Evolutionary conservation across 2,329 filamentous ascomycete species (phyloP).

Genomic region (Calonectria naviculata): DNA sequence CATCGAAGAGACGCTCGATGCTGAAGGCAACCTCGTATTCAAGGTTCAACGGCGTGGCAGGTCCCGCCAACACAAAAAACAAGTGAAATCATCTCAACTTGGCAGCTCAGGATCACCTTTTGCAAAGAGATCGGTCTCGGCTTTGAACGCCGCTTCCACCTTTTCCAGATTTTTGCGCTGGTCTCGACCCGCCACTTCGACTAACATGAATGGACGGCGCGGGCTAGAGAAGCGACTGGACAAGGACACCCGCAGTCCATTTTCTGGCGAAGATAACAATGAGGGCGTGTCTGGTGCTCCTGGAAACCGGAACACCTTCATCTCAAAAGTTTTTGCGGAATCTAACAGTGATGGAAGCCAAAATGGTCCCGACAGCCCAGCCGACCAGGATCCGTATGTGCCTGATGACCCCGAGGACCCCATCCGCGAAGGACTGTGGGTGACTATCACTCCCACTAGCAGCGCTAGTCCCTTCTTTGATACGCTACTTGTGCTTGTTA

Average conservation of each 20-base stretch:
- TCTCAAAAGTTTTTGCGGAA: slow-evolving; percentile 30
- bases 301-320: slow-evolving; percentile 27
- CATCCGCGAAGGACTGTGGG: slow-evolving; percentile 82
- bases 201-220: neutral
- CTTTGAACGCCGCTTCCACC: slow-evolving; percentile 10
- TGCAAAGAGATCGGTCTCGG: slow-evolving; percentile 25
- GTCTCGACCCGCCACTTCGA: neutral
- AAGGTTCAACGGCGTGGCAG: slow-evolving; percentile 63
- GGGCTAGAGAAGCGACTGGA: slow-evolving; percentile 10
- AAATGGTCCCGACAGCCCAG: slow-evolving; percentile 32
- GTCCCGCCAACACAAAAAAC: slow-evolving; percentile 28
- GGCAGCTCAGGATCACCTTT: slow-evolving; percentile 18
- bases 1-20: slow-evolving; percentile 69
- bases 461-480: slow-evolving; percentile 95
- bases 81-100: slow-evolving; percentile 9
- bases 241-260: slow-evolving; percentile 28
- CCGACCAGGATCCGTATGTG: slow-evolving; percentile 32
- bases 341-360: slow-evolving; percentile 39
- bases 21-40: slow-evolving; percentile 67
- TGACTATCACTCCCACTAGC: slow-evolving; percentile 93
- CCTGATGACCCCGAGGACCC: slow-evolving; percentile 40
- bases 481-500: slow-evolving; percentile 93
- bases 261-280: slow-evolving; percentile 21
- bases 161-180: slow-evolving; percentile 16
- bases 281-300: slow-evolving; percentile 8